Base-by-base conservation (phyloP, 805 yeast genomes). In the Starmerella roubikii region DNA sequence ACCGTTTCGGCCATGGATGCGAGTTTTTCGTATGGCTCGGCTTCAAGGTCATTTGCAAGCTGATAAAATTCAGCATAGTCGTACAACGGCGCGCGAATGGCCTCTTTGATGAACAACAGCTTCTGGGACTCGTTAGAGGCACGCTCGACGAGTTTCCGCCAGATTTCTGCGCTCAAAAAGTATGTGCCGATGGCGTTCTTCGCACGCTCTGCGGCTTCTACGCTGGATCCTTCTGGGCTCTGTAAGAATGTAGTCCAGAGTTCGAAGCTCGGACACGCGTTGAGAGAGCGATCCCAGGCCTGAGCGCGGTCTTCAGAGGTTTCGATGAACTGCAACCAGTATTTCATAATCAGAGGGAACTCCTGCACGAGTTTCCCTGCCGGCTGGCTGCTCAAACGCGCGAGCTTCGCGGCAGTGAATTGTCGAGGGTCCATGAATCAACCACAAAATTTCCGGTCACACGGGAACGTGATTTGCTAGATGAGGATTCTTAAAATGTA, bases 21-120 rank as follows among this genome's bases (percentile, higher is more conserved):
- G 41, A 30, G 40, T 20, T 0, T 43, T 13, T 35, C 39, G 19
- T 29, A 18, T 13, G 23, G 13, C 35, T 25, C 41, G 32, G 26
- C 16, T 16, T 32, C 33, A 35, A 4, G 22, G 12, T 33, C 41
- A 24, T n/a, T 39, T 32, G 53, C 55, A 22, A 51, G 66, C 55
- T 64, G 74, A 51, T 71, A 78, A 55, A 79, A 88, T 47, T 74
- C 74, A 0, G 96, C 79, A 55, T 91, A 86, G 51, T 84, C 91
- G 58, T 91, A 88, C 33, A 86, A 57, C 0, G 97, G 97, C 2
- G 81, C 62, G 13, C 40, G 41, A 5, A 57, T 39, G 13, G 60
- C 44, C 18, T 45, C 38, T 3, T 27, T 53, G 55, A 31, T 29
- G 2, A 71, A 52, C 2, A 15, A 13, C 24, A 56, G 52, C 2